Evolutionary conservation across 2,329 filamentous ascomycete genomes (phyloP), one percentile per base, ranked within the genome.

Genomic region (Colletotrichum liriopes): DNA sequence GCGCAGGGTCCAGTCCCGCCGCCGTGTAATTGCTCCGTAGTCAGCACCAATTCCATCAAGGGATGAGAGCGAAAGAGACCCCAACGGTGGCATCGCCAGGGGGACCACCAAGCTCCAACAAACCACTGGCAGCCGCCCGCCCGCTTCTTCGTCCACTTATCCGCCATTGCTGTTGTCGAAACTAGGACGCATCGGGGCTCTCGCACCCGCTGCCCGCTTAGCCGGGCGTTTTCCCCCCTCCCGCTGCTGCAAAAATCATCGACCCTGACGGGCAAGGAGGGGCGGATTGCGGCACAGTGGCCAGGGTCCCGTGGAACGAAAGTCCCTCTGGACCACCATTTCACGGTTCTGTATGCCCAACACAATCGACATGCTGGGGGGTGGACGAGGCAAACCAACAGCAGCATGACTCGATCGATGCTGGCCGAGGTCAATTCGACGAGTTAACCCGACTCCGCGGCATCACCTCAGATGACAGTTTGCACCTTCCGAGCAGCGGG

Each of bases 191-290:
- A 39, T 26, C 14, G 8, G 37, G 20, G 39, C 23, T 41, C 51
- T 41, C 35, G 20, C 20, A 23, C n/a, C 14, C 26, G 32, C 18
- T 43, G 55, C 54, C 67, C 39, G 41, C 63, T 60, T 37, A 63
- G 51, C 43, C 68, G 68, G 64, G 68, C 68, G 68, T 58, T 29
- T 29, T n/a, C 26, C 29, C 43, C 64, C 56, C 58, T 32, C 56
- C 58, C 39, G 16, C 59, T 43, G 23, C 23, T 26, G 23, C 23
- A 26, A 26, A 26, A 26, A 26, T 26, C 23, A 2, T 26, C 23
- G 23, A 26, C 23, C 23, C 23, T 26, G 29, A 55, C 20, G 20
- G 52, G 18, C 29, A n/a, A 8, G 9, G 32, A 16, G 11, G 23
- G 26, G 26, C 4, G 20, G 20, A 35, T 35, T 37, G 52, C 52